Conservation (phyloP, 129 eudicot species). For the Oenanthe sinensis region DNA sequence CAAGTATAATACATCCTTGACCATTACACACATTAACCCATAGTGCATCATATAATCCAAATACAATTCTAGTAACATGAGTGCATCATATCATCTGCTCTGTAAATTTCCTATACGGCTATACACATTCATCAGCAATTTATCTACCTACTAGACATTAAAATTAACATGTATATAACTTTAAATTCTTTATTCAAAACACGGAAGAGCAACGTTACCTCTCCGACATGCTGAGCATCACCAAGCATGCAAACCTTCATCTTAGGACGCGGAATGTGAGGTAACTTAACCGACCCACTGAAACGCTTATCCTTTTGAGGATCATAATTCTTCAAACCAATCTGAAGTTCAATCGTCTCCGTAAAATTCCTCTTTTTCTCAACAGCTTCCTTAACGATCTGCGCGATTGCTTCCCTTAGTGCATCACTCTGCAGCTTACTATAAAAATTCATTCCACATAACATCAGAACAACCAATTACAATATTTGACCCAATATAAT, state of each 20-base stretch:
- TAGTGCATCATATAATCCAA: background rate
- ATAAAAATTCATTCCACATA: background rate
- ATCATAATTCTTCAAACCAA: slow-evolving; percentile 49
- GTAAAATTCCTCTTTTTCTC: slow-evolving; percentile 46
- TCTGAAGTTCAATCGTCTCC: slow-evolving; percentile 46
- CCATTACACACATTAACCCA: background rate
- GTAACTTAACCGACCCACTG: slow-evolving; percentile 51
- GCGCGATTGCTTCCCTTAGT: slow-evolving; percentile 45
- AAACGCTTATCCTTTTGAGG: slow-evolving; percentile 59
- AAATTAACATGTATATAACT: background rate
- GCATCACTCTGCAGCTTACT: slow-evolving; percentile 54
- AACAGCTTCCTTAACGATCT: slow-evolving; percentile 29
- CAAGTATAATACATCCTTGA: no score
- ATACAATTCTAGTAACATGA: background rate
- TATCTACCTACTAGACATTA: background rate
- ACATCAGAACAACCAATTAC: background rate
- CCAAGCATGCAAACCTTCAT: slow-evolving; percentile 62
- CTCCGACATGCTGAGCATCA: slow-evolving; percentile 58
- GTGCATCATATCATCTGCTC: background rate
- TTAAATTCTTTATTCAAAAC: background rate
- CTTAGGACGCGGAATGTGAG: slow-evolving; percentile 52
- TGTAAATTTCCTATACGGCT: background rate
- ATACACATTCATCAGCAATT: background rate
- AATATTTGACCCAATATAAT: background rate
- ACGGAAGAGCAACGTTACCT: slow-evolving; percentile 19